Conservation (phyloP, 2,329 filamentous ascomycete species). For the Phialemonium atrogriseum region DNA sequence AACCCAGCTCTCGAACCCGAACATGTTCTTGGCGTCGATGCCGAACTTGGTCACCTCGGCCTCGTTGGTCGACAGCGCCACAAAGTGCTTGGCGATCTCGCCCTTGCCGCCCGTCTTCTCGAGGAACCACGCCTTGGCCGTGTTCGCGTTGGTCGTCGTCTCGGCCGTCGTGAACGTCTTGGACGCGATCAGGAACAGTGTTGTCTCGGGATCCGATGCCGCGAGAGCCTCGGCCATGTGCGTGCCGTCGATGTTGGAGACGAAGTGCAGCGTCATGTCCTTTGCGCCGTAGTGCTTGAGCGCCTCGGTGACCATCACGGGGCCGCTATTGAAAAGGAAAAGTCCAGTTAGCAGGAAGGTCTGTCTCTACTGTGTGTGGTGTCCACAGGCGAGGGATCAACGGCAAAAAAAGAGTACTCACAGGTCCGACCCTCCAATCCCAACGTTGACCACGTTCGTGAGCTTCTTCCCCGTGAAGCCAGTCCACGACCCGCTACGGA, state of each 20-base stretch:
- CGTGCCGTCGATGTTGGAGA: conserved; percentile 98
- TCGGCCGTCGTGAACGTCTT: conserved; percentile 99
- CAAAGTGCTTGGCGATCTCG: conserved; percentile 97
- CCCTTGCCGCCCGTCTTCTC: conserved; percentile 67
- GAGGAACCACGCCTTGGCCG: conserved; percentile 95
- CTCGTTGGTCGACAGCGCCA: conserved; percentile 94
- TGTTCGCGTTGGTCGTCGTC: conserved; percentile 94
- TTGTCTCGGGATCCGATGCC: conserved; percentile 88
- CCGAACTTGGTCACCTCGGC: conserved; percentile 95
- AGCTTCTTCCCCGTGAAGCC: conserved; percentile 96
- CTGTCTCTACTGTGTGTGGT: too few species aligned
- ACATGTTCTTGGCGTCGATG: conserved; percentile 99
- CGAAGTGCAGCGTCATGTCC: conserved; percentile 87
- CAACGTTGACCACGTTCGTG: conserved; percentile 92
- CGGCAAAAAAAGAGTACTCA: too few species aligned
- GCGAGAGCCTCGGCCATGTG: conserved; percentile 92
- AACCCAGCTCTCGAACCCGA: conserved; percentile 97
- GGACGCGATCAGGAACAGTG: conserved; percentile 96
- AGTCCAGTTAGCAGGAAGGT: neutral
- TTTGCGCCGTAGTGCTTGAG: conserved; percentile 88
- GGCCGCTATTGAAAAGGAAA: conserved; percentile 54
- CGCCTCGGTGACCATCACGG: conserved; percentile 98
- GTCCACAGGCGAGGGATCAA: too few species aligned
- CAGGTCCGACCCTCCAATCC: conserved; percentile 97
- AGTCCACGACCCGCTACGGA: conserved; percentile 93